phyloP scores from a whole-genome alignment of 1,284 basidiomycete species.

The Ustilago cynodontis region DNA sequence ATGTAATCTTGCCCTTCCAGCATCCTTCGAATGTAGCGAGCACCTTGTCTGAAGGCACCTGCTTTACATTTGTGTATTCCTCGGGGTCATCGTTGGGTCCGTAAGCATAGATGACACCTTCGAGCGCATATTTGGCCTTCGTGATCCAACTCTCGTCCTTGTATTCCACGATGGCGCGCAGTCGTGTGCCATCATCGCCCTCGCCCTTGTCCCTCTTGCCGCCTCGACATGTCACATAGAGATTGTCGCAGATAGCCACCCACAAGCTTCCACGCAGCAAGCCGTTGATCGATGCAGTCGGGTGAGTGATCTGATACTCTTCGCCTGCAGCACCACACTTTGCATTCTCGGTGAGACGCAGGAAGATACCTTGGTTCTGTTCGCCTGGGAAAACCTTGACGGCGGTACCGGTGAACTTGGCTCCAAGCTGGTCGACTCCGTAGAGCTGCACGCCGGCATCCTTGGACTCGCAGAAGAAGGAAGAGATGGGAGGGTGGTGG shows the following conservation, averaged over 20 bases:
- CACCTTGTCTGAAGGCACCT: conserved; percentile 83
- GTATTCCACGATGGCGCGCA: conserved; percentile 89
- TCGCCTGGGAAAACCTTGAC: conserved; percentile 76
- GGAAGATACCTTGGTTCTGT: conserved; percentile 80
- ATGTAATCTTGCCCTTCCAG: conserved; percentile 86
- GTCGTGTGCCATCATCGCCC: conserved; percentile 70
- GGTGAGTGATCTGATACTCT: conserved; percentile 82
- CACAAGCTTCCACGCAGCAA: conserved; percentile 90
- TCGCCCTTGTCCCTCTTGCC: conserved; percentile 73
- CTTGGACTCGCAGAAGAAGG: conserved; percentile 73
- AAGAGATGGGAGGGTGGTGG: conserved; percentile 94
- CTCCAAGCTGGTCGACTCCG: conserved; percentile 87
- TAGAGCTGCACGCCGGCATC: conserved; percentile 62
- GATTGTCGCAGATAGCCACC: conserved; percentile 82
- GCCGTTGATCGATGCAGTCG: conserved; percentile 89
- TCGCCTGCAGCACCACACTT: conserved; percentile 58
- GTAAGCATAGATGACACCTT: conserved; percentile 90
- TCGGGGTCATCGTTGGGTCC: conserved; percentile 74
- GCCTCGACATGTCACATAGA: conserved; percentile 84
- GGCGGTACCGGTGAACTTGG: conserved; percentile 71
- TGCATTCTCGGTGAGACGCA: conserved; percentile 55
- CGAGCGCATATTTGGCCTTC: conserved; percentile 84
- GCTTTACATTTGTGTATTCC: conserved; percentile 85
- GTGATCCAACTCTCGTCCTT: conserved; percentile 98
- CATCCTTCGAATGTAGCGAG: conserved; percentile 87